phyloP scores from a whole-genome alignment of 2,329 filamentous ascomycete genomes.

The Fusarium goolgardi region DNA sequence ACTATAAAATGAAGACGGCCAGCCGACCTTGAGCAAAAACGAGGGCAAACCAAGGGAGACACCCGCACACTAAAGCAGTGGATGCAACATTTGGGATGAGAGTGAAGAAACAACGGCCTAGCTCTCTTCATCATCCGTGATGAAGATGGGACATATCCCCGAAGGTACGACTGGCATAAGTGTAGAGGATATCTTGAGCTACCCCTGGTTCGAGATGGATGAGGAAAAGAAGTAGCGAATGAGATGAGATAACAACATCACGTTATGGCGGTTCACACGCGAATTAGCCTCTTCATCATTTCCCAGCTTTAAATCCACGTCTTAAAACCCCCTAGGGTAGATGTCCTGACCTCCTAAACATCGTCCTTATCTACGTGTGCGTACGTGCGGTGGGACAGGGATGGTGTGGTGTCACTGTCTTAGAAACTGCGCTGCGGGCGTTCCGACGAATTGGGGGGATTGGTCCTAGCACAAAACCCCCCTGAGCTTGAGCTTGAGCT shows the following conservation, averaged over 20 bases:
- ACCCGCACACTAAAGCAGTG: no score
- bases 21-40: no score
- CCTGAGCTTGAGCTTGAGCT: slow-evolving; percentile 25
- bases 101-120: no score
- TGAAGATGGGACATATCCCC: no score
- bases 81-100: no score
- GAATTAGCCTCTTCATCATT: not conserved
- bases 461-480: slow-evolving; percentile 23
- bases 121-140: no score
- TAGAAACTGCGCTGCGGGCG: slow-evolving; percentile 38
- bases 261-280: not conserved
- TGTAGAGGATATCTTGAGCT: slow-evolving; percentile 7
- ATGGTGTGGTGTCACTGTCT: slow-evolving; percentile 13
- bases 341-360: slow-evolving; percentile 4
- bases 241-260: not conserved
- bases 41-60: no score
- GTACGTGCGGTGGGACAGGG: not conserved
- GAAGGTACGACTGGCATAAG: not conserved
- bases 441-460: slow-evolving; percentile 28
- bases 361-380: slow-evolving; percentile 13
- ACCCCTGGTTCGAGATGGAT: slow-evolving; percentile 25
- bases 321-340: not conserved
- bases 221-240: not conserved
- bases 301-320: no score
- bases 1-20: no score